Conservation (phyloP, 306 rosid genomes). For the Lagenaria siceraria region DNA sequence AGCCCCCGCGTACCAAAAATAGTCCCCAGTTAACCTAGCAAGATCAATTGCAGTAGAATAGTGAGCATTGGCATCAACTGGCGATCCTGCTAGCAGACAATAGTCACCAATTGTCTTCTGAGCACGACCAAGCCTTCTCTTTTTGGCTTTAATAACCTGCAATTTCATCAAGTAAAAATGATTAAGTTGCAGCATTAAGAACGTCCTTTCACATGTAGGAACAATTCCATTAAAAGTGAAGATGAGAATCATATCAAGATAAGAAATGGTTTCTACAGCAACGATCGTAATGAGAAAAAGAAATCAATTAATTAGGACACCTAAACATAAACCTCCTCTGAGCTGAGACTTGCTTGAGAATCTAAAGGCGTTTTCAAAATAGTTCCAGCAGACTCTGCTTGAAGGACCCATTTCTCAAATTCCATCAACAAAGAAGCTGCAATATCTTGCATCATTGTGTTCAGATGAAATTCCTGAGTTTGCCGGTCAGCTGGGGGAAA, state of each 20-base stretch:
- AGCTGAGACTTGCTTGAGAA: constrained; percentile 99
- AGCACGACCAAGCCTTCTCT: constrained; percentile 91
- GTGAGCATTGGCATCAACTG: constrained; percentile 95
- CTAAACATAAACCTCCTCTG: constrained; percentile 99
- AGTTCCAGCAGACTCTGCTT: constrained; percentile 93
- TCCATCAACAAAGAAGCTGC: constrained; percentile 90
- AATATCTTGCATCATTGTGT: constrained; percentile 95
- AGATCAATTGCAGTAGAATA: constrained; percentile 81
- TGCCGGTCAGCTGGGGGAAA: constrained; percentile 91
- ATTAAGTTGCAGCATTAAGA: constrained; percentile 7
- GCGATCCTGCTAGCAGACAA: constrained; percentile 91
- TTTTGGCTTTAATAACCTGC: constrained; percentile 94
- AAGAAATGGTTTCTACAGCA: not conserved
- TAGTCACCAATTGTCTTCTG: constrained; percentile 98
- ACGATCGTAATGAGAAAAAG: not conserved
- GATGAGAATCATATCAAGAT: not conserved
- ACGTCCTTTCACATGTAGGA: not conserved
- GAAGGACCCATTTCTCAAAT: constrained; percentile 95
- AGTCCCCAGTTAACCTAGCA: constrained; percentile 83
- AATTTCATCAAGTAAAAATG: constrained; percentile 5
- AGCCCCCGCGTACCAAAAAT: constrained; percentile 95
- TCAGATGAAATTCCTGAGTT: constrained; percentile 71
- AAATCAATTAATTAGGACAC: constrained; percentile 53
- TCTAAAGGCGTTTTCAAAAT: constrained; percentile 93
- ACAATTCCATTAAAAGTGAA: not conserved